A percentile compares a stretch with the other conserved stretches of the same genome.
Evolutionary conservation across 345 rosid genomes (phyloP).

Genomic region (Lepidium sativum): DNA sequence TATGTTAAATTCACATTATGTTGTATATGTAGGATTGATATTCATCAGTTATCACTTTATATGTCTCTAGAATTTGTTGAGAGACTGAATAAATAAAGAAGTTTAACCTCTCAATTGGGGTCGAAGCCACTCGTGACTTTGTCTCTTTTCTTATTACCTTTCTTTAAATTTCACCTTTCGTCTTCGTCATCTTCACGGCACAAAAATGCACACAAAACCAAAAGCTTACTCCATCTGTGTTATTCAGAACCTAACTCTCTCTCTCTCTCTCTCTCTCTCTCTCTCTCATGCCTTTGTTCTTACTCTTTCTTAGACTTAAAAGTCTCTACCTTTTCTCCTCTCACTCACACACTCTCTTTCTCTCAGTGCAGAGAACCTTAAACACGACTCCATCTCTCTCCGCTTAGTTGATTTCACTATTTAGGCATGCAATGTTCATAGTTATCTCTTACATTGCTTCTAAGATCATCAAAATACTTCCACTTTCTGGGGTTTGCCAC

Average conservation of each 20-base stretch:
- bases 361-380: neutral
- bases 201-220: constrained; percentile 12
- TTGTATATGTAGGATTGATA: neutral
- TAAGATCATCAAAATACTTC: neutral
- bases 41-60: constrained; percentile 10
- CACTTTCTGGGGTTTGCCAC: neutral
- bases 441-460: neutral
- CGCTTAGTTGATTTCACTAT: neutral
- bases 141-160: neutral
- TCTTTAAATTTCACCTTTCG: neutral
- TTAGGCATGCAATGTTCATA: neutral
- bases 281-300: constrained; percentile 8
- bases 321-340: neutral
- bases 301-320: constrained; percentile 15
- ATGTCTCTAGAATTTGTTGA: constrained; percentile 1
- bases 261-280: neutral
- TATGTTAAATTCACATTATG: neutral
- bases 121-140: constrained; percentile 15
- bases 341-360: neutral
- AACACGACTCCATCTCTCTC: neutral
- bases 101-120: neutral
- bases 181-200: constrained; percentile 26
- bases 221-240: constrained; percentile 20
- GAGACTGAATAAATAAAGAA: neutral
- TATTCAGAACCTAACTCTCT: neutral